These are phyloP conservation scores for Pugionium cornutum DNA, from an alignment of 345 rosid species.

Conservation along the genomic window DNA sequence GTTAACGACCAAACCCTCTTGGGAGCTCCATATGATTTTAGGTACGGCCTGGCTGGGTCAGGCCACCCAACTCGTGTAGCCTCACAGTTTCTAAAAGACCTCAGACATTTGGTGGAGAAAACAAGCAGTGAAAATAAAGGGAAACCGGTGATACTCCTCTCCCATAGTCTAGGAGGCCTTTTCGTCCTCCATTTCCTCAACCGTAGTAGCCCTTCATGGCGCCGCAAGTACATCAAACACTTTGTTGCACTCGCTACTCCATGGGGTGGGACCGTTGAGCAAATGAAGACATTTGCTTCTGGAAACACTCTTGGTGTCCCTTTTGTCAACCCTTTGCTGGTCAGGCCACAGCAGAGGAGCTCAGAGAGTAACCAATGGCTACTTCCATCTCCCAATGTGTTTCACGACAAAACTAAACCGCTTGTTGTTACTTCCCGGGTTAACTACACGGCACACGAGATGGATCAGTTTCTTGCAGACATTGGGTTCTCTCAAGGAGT, in stretches of 20 bases:
- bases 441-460: conserved; percentile 56
- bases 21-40: conserved; percentile 91
- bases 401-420: conserved; percentile 35
- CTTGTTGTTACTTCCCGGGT: conserved; percentile 55
- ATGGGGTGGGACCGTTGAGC: conserved; percentile 70
- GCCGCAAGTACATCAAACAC: conserved; percentile 60
- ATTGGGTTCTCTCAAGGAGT: conserved; percentile 73
- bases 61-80: conserved; percentile 74
- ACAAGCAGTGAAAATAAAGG: conserved; percentile 59
- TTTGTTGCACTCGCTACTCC: conserved; percentile 77
- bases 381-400: conserved; percentile 61
- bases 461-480: conserved; percentile 49
- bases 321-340: conserved; percentile 70
- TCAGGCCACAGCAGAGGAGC: conserved; percentile 69
- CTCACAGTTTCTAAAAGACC: conserved; percentile 60
- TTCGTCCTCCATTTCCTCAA: conserved; percentile 66
- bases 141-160: conserved; percentile 68
- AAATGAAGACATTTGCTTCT: conserved; percentile 70
- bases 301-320: conserved; percentile 77
- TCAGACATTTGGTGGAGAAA: conserved; percentile 57
- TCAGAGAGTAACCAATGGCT: conserved; percentile 88
- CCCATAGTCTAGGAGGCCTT: conserved; percentile 91
- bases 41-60: conserved; percentile 70
- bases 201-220: conserved; percentile 67
- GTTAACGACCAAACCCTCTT: conserved; percentile 56